These are phyloP conservation scores for Diaporthe ampelina DNA, from an alignment of 2,329 filamentous ascomycete genomes.

Conservation along the genomic window DNA sequence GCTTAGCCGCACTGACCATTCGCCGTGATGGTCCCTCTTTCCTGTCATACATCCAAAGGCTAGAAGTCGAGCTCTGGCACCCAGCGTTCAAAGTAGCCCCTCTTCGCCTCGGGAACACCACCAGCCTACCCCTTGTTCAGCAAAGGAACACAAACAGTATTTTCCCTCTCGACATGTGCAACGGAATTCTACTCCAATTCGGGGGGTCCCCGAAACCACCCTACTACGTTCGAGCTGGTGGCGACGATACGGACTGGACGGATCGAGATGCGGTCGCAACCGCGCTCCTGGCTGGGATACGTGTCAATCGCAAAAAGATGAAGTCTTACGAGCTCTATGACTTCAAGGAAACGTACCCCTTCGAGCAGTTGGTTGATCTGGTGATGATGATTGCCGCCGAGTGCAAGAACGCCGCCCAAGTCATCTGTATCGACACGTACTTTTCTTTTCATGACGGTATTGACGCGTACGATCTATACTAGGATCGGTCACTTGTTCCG, in stretches of 20 bases:
- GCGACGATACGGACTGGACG: background rate
- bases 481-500: too few relatives aligned
- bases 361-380: background rate
- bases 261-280: background rate
- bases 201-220: fast-evolving
- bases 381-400: background rate
- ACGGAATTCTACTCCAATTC: background rate
- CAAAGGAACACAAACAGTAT: too few relatives aligned
- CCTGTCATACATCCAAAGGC: background rate
- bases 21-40: too few relatives aligned
- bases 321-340: too few relatives aligned
- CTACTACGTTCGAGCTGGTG: too few relatives aligned
- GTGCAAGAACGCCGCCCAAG: background rate
- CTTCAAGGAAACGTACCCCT: background rate
- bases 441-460: too few relatives aligned
- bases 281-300: background rate
- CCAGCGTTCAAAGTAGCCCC: background rate
- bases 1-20: background rate
- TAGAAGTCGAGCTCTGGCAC: conserved; percentile 7
- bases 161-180: background rate
- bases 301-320: too few relatives aligned
- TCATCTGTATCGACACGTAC: too few relatives aligned
- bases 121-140: too few relatives aligned
- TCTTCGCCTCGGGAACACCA: too few relatives aligned
- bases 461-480: too few relatives aligned